Conservation (phyloP, 805 yeast genomes). For the Myxozyma geophila region DNA sequence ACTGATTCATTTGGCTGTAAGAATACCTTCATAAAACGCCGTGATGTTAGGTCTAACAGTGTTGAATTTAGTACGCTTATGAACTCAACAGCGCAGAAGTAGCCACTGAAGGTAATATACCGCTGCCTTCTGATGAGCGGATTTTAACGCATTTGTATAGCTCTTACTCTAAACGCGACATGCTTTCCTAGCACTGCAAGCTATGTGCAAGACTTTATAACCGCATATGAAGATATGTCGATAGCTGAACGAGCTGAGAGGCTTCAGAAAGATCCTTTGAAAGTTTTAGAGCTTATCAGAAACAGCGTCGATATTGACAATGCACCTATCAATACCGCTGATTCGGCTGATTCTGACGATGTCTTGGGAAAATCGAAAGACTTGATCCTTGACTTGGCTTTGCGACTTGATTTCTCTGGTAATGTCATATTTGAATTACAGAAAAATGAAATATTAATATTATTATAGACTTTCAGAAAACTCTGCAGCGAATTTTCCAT, state of each 20-base stretch:
- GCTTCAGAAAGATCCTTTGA: conserved; percentile 33
- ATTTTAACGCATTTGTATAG: conserved; percentile 3
- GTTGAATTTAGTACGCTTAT: conserved; percentile 40
- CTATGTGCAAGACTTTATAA: conserved; percentile 14
- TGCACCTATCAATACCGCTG: conserved; percentile 15
- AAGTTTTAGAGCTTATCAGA: conserved; percentile 35
- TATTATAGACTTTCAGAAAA: conserved; percentile 21
- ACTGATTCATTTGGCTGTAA: conserved; percentile 44
- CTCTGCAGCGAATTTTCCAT: conserved; percentile 34
- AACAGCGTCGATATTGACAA: conserved; percentile 34
- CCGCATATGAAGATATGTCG: conserved; percentile 9
- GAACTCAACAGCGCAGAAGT: conserved; percentile 45
- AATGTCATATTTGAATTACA: background rate
- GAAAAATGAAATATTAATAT: background rate
- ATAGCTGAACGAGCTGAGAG: conserved; percentile 7
- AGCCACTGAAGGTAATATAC: conserved; percentile 43
- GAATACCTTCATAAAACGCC: background rate
- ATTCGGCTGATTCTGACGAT: conserved; percentile 10
- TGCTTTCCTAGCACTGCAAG: conserved; percentile 5
- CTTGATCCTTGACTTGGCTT: conserved; percentile 28
- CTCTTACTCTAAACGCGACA: conserved; percentile 20
- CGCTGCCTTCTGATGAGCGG: background rate
- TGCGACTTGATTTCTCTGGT: conserved; percentile 34
- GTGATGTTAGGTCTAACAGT: background rate
- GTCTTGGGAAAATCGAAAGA: conserved; percentile 26